Evolutionary conservation across 352 stramenopile species (phyloP), one percentile per base, ranked within the genome.

Genomic region (Globisporangium nodosum): DNA sequence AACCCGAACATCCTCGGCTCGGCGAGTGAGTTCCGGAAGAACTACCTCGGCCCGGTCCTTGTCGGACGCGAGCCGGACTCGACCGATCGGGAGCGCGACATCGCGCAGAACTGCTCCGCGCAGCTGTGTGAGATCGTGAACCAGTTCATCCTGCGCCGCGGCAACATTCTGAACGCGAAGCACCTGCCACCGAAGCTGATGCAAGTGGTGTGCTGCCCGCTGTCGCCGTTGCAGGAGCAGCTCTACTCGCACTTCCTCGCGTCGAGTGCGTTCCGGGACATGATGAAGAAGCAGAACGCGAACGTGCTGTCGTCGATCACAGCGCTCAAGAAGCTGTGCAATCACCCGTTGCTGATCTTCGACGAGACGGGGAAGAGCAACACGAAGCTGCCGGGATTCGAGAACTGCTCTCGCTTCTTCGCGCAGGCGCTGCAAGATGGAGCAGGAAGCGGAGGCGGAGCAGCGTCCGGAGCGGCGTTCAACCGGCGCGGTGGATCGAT

Each of bases 131-230:
- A 92, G 58, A 96, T 97, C 57, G 96, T 99, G 30, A 99, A 99
- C 76, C 86, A 99, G 64, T 99, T 99, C 55, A 99, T 99, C 68
- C 67, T 99, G 51, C 85, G 97, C 3, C 84, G 97, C 63, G 92
- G 97, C 58, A 99, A 99, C 71, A 98, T 97, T 31, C 69, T 99
- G n/a, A 99, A 99, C 70, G 96, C 96, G 7, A 94, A 99, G 66
- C 96, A 99, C 66, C 72, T 99, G 8, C 97, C 97, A 13, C 96
- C 97, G 27, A 99, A 99, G 67, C 74, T 99, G 15, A 98, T 98
- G 59, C 96, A 99, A 62, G 96, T 99, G n/a, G 90, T 99, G 33
- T 99, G 96, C 67, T 99, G 96, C 47, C 92, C 97, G 42, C 64
- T 99, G 21, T 99, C 96, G 8, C 80, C 93, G 35, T 79, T 99